Conservation (phyloP, 2,329 filamentous ascomycete genomes). For the Trichoderma sp. region DNA sequence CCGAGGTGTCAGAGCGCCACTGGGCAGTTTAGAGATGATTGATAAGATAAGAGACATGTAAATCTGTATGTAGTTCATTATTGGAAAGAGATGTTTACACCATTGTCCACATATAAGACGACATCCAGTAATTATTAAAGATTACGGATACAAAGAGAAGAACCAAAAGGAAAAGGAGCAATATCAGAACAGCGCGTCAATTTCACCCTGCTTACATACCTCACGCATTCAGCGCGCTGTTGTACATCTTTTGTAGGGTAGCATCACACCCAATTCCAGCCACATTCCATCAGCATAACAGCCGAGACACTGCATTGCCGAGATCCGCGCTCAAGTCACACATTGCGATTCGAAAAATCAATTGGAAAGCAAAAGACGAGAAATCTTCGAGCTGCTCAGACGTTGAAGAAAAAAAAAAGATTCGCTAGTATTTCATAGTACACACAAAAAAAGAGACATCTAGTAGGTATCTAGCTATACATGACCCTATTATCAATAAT, state of each 20-base stretch:
- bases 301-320: neutral
- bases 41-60: neutral
- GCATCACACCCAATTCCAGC: neutral
- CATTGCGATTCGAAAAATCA: neutral
- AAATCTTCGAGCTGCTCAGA: neutral
- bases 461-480: neutral
- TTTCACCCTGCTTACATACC: neutral
- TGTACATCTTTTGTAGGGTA: neutral
- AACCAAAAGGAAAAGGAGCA: neutral
- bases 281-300: neutral
- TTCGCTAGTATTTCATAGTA: constrained; percentile 10
- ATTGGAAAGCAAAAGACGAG: neutral
- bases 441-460: neutral
- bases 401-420: neutral
- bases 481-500: neutral
- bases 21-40: neutral
- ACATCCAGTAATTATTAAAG: too few relatives aligned
- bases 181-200: neutral
- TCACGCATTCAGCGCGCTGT: neutral
- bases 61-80: neutral
- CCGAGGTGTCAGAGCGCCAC: too few relatives aligned
- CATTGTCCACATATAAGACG: too few relatives aligned
- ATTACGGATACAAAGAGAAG: too few relatives aligned
- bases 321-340: neutral
- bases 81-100: neutral